phyloP scores from a whole-genome alignment of 306 rosid species.

The Medicago lupulina region DNA sequence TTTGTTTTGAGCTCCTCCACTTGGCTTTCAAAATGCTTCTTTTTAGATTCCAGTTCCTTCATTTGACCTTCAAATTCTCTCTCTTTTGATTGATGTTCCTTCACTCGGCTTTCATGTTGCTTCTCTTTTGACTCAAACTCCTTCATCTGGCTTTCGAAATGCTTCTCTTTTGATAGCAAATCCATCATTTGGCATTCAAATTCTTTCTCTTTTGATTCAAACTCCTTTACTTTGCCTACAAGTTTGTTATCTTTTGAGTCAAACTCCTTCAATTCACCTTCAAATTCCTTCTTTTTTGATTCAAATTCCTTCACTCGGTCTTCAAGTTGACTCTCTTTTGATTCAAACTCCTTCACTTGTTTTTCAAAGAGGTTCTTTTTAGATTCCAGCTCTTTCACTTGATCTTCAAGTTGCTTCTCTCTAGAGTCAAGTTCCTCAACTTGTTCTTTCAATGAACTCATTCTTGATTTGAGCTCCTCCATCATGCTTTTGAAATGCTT shows the following conservation, averaged over 20 bases:
- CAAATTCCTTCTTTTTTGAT: constrained; percentile 24
- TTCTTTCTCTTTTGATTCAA: background rate
- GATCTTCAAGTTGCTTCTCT: background rate
- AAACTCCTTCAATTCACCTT: background rate
- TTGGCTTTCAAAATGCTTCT: no score
- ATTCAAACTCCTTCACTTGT: constrained; percentile 23
- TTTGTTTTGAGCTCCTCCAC: no score
- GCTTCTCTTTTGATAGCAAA: background rate
- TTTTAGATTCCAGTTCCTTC: background rate
- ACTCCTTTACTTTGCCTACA: background rate
- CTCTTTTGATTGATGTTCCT: background rate
- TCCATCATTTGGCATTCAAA: constrained; percentile 19
- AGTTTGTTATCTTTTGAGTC: background rate
- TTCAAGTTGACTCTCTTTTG: constrained; percentile 7
- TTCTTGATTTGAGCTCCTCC: background rate
- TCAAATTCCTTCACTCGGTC: background rate
- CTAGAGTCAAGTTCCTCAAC: background rate
- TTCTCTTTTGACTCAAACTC: background rate
- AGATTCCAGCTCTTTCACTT: constrained; percentile 1
- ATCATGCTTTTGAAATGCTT: background rate
- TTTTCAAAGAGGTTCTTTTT: constrained; percentile 31
- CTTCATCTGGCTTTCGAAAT: background rate
- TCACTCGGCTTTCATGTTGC: background rate
- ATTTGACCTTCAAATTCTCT: background rate
- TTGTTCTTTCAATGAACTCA: no score